Evolutionary conservation across 192 early-diverging fungal species (phyloP).

Genomic region (Entrophospora sp.): DNA sequence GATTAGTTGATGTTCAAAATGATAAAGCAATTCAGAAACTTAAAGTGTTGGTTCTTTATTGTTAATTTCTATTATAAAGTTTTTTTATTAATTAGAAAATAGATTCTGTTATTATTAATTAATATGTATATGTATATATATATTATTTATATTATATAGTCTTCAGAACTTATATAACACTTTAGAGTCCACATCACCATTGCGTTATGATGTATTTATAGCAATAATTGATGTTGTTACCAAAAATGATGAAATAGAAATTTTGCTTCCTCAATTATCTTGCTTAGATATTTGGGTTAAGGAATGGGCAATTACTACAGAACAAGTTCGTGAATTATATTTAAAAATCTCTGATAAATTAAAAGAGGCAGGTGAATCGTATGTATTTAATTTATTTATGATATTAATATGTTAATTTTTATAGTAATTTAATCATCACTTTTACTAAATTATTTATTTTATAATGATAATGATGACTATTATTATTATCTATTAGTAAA

Average conservation of each 20-base stretch:
- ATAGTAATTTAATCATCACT: too few relatives aligned
- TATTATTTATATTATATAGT: conserved; percentile 36
- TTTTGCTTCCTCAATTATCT: conserved; percentile 52
- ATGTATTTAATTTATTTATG: conserved; percentile 24
- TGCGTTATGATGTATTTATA: conserved; percentile 60
- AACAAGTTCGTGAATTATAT: conserved; percentile 54
- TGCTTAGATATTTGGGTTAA: conserved; percentile 56
- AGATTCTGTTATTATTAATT: too few relatives aligned
- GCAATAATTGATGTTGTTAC: conserved; percentile 69
- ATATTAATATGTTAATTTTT: neutral
- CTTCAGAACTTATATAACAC: conserved; percentile 82
- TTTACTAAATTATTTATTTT: too few relatives aligned
- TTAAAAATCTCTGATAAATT: conserved; percentile 55
- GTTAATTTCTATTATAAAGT: too few relatives aligned
- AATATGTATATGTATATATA: conserved; percentile 18
- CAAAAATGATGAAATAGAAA: conserved; percentile 57
- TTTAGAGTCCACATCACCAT: conserved; percentile 42
- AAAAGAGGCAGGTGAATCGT: conserved; percentile 49
- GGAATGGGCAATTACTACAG: conserved; percentile 56
- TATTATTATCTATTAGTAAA: conserved; percentile 17
- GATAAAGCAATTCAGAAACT: conserved; percentile 17
- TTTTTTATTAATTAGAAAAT: neutral
- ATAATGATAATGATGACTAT: too few relatives aligned
- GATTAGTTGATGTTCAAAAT: neutral
- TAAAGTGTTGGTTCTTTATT: neutral